Evolutionary conservation across 768 basidiomycete genomes (phyloP).

Genomic region (Xerocomellus amylosporus): DNA sequence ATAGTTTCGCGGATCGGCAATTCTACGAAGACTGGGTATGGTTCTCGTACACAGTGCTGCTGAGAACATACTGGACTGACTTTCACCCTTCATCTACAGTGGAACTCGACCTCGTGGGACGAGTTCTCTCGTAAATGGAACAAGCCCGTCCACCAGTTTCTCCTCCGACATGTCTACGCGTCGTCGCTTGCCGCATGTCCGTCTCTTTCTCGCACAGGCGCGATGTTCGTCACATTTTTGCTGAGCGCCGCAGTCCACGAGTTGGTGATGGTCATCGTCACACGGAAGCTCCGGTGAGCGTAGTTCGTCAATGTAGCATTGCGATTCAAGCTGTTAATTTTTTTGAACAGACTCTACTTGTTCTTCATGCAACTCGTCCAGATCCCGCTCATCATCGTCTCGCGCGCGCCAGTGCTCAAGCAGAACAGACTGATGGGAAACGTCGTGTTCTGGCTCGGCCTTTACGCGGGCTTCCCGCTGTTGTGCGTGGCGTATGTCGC

Average conservation of each 20-base stretch:
- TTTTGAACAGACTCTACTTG: slow-evolving; percentile 70
- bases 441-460: slow-evolving; percentile 89
- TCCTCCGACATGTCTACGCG: slow-evolving; percentile 93
- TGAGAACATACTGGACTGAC: not conserved
- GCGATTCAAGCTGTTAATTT: not conserved
- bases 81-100: slow-evolving; percentile 40
- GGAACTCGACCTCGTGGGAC: slow-evolving; percentile 97
- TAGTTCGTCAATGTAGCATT: not conserved
- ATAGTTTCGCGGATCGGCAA: slow-evolving; percentile 91
- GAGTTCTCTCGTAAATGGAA: slow-evolving; percentile 99
- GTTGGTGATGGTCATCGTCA: slow-evolving; percentile 94
- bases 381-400: slow-evolving; percentile 84
- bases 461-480: slow-evolving; percentile 90
- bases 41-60: not conserved
- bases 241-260: slow-evolving; percentile 90
- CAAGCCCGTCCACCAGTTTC: slow-evolving; percentile 91
- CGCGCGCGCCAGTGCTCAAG: slow-evolving; percentile 73
- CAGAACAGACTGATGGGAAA: slow-evolving; percentile 80
- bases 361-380: slow-evolving; percentile 85
- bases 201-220: slow-evolving; percentile 68
- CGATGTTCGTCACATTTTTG: slow-evolving; percentile 91
- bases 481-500: slow-evolving; percentile 76
- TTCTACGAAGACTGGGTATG: slow-evolving; percentile 96
- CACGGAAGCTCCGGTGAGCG: slow-evolving; percentile 84
- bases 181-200: slow-evolving; percentile 74